Conservation (phyloP, 257 asterid species). For the Buddleja alternifolia region DNA sequence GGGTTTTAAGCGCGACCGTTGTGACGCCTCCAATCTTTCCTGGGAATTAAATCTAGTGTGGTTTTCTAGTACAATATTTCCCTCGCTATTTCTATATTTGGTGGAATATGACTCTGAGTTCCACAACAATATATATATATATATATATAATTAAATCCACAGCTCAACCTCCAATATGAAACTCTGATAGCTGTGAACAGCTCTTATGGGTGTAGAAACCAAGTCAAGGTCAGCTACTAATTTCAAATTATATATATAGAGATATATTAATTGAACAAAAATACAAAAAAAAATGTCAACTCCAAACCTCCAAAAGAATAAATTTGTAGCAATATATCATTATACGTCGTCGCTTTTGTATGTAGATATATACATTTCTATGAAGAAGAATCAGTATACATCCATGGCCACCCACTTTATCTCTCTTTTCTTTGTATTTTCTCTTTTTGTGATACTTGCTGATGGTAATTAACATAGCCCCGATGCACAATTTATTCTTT, state of each 20-base stretch:
- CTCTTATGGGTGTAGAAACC: neutral
- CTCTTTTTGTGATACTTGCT: conserved; percentile 10
- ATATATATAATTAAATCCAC: neutral
- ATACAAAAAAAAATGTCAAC: conserved; percentile 20
- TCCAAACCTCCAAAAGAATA: neutral
- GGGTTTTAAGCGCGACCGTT: too few relatives aligned
- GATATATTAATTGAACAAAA: too few relatives aligned
- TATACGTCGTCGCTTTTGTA: too few relatives aligned
- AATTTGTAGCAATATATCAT: too few relatives aligned
- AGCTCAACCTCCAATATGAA: neutral
- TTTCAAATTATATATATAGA: neutral
- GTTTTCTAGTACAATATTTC: too few relatives aligned
- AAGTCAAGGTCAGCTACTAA: conserved; percentile 1
- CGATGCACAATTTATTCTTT: neutral
- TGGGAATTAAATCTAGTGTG: too few relatives aligned
- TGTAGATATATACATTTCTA: too few relatives aligned
- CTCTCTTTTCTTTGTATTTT: conserved; percentile 22
- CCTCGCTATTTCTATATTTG: too few relatives aligned
- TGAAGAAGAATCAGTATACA: neutral
- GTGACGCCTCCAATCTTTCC: too few relatives aligned
- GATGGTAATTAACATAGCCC: conserved; percentile 13
- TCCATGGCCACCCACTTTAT: conserved; percentile 24
- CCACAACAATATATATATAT: too few relatives aligned
- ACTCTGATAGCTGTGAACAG: neutral
- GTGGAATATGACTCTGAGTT: too few relatives aligned